A percentile compares a stretch with the other conserved stretches of the same genome.
Conservation (phyloP, 1,139 yeast genomes). For the Taiozyma sp. region DNA sequence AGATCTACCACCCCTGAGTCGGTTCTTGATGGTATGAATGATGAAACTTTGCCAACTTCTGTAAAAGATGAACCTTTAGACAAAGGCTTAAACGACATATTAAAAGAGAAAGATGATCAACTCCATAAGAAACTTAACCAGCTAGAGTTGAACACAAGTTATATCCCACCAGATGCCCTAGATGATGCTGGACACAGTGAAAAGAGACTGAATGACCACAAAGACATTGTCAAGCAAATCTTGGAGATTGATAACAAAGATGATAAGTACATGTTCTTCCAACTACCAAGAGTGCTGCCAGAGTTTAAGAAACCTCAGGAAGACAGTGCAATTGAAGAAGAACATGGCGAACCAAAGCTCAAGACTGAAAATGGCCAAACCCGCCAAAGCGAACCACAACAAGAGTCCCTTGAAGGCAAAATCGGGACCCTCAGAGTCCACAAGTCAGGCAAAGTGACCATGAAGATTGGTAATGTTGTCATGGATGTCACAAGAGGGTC, state of each 20-base stretch:
- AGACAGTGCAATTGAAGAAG: not conserved
- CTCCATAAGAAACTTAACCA: conserved; percentile 26
- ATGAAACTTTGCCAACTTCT: conserved; percentile 17
- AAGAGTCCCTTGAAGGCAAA: conserved; percentile 41
- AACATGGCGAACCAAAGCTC: not conserved
- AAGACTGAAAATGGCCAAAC: conserved; percentile 5
- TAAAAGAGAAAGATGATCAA: conserved; percentile 25
- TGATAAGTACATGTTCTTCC: conserved; percentile 52
- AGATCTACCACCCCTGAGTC: conserved; percentile 24
- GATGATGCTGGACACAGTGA: conserved; percentile 31
- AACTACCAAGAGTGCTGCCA: conserved; percentile 70
- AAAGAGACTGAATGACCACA: conserved; percentile 30
- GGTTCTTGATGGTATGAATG: conserved; percentile 19
- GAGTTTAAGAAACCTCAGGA: conserved; percentile 30
- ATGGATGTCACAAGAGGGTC: conserved; percentile 77
- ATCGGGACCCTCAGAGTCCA: conserved; percentile 74
- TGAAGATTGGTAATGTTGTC: conserved; percentile 65
- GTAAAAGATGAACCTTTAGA: conserved; percentile 33
- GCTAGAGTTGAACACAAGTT: conserved; percentile 23
- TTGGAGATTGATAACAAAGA: conserved; percentile 31
- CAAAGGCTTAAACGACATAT: conserved; percentile 23
- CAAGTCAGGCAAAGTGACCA: conserved; percentile 73
- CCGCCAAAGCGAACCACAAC: conserved; percentile 13
- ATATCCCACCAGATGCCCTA: conserved; percentile 22
- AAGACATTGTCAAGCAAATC: conserved; percentile 27